These are phyloP conservation scores for Sclerotinia nivalis DNA, from an alignment of 2,329 filamentous ascomycete genomes.

Conservation along the genomic window DNA sequence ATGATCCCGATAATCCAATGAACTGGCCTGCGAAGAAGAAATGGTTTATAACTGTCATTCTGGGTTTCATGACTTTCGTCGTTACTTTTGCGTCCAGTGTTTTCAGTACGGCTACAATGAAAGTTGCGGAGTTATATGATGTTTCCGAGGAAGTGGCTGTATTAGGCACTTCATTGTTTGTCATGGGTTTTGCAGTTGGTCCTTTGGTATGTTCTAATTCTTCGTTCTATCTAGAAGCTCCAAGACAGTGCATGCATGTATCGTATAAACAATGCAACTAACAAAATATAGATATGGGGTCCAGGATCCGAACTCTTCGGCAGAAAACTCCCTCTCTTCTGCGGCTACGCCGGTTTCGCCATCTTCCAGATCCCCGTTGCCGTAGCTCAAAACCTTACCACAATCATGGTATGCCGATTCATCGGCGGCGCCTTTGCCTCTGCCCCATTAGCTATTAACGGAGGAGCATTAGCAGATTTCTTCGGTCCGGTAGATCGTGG, in stretches of 20 bases:
- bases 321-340: conserved; percentile 50
- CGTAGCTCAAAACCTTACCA: conserved; percentile 54
- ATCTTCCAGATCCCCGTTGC: conserved; percentile 58
- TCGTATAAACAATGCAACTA: background rate
- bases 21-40: conserved; percentile 36
- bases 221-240: too few species aligned
- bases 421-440: conserved; percentile 54
- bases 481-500: conserved; percentile 61
- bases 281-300: conserved; percentile 42
- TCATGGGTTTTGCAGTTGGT: conserved; percentile 69
- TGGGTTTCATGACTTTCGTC: conserved; percentile 41
- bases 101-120: conserved; percentile 34
- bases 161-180: conserved; percentile 67
- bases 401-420: conserved; percentile 56
- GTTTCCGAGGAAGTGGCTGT: conserved; percentile 50
- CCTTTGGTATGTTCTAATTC: conserved; percentile 53
- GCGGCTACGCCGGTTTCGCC: conserved; percentile 50
- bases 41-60: conserved; percentile 33
- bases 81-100: conserved; percentile 42
- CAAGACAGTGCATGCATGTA: too few species aligned
- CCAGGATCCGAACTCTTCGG: conserved; percentile 52
- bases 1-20: conserved; percentile 26
- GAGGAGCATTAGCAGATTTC: conserved; percentile 64
- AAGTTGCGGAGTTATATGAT: conserved; percentile 30
- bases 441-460: conserved; percentile 52